Evolutionary conservation across 495 filamentous ascomycete species (phyloP).

Genomic region (Aspergillus indologenus): DNA sequence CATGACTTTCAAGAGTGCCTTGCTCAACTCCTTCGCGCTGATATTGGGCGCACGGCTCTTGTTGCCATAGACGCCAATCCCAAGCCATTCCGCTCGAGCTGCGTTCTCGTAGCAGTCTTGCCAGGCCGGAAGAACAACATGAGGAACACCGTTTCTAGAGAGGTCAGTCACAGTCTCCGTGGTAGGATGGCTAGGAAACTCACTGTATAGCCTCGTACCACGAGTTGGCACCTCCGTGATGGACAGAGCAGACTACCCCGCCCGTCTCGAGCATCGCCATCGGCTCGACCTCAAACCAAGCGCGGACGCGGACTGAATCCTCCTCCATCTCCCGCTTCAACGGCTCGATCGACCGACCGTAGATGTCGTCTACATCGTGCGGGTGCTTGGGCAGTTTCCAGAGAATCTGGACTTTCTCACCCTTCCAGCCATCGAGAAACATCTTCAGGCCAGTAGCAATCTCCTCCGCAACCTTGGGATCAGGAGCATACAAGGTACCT

Average conservation of each 20-base stretch:
- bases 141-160: slow-evolving; percentile 45
- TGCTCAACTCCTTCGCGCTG: slow-evolving; percentile 28
- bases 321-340: slow-evolving; percentile 25
- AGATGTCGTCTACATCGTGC: slow-evolving; percentile 21
- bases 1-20: slow-evolving; percentile 30
- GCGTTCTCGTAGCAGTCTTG: slow-evolving; percentile 50
- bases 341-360: slow-evolving; percentile 24
- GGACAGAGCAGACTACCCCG: slow-evolving; percentile 45
- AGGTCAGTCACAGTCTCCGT: neutral
- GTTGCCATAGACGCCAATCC: slow-evolving; percentile 49
- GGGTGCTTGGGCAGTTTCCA: slow-evolving; percentile 46
- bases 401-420: slow-evolving; percentile 38
- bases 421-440: slow-evolving; percentile 23
- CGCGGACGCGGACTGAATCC: slow-evolving; percentile 32
- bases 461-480: slow-evolving; percentile 31
- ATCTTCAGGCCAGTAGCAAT: slow-evolving; percentile 35
- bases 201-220: slow-evolving; percentile 53
- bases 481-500: slow-evolving; percentile 40
- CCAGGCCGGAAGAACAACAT: slow-evolving; percentile 51
- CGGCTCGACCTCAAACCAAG: slow-evolving; percentile 49
- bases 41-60: slow-evolving; percentile 31
- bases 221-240: slow-evolving; percentile 54
- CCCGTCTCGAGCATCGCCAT: slow-evolving; percentile 45
- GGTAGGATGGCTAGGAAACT: slow-evolving; percentile 9
- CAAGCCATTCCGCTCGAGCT: slow-evolving; percentile 44